phyloP scores from a whole-genome alignment of 257 asterid genomes.

The Capsicum baccatum region DNA sequence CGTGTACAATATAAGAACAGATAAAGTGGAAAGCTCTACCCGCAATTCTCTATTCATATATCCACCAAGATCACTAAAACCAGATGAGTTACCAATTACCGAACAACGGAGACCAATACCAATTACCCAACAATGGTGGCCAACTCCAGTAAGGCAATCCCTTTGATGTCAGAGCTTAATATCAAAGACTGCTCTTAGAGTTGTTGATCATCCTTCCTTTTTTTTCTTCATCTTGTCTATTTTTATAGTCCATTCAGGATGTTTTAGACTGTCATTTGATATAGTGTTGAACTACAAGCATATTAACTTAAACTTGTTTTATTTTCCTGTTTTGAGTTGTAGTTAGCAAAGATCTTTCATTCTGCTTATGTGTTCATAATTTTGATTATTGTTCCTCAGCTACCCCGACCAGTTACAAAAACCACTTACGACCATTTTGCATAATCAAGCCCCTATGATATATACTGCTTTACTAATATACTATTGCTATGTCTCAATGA shows the following conservation, averaged over 20 bases:
- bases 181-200: not conserved
- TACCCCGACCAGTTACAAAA: too few relatives aligned
- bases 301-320: not conserved
- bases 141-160: not conserved
- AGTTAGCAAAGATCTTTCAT: not conserved
- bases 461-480: too few relatives aligned
- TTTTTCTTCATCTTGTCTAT: not conserved
- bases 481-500: too few relatives aligned
- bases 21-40: too few relatives aligned
- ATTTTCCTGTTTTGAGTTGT: not conserved
- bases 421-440: too few relatives aligned
- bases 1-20: too few relatives aligned
- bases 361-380: not conserved
- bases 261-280: too few relatives aligned
- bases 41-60: too few relatives aligned
- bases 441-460: too few relatives aligned
- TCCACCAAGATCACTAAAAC: not conserved
- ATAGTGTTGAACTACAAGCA: not conserved
- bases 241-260: not conserved
- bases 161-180: not conserved
- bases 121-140: not conserved
- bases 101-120: not conserved
- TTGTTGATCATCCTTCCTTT: not conserved
- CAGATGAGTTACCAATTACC: not conserved
- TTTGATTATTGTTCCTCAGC: too few relatives aligned